Evolutionary conservation across 2,329 filamentous ascomycete species (phyloP).

Genomic region (Alternaria sp.): DNA sequence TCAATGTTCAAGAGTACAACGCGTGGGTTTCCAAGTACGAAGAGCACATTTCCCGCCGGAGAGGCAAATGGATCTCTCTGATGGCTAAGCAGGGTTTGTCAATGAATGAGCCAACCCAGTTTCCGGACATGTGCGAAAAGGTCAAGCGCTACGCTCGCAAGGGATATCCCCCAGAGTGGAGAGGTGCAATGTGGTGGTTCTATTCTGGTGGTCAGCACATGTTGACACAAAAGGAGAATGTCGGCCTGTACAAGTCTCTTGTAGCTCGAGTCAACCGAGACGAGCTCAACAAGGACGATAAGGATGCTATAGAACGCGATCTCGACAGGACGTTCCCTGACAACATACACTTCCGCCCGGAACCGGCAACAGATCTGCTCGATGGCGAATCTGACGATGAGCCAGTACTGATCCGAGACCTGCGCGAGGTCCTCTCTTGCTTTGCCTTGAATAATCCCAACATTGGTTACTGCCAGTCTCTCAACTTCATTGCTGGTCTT

Average conservation of each 20-base stretch:
- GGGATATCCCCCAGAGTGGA: constrained; percentile 91
- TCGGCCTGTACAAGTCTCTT: constrained; percentile 76
- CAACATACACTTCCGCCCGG: constrained; percentile 86
- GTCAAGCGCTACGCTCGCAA: constrained; percentile 91
- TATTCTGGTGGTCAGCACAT: constrained; percentile 88
- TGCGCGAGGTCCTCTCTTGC: constrained; percentile 85
- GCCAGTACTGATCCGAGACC: constrained; percentile 78
- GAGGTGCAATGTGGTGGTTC: constrained; percentile 96
- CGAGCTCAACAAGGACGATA: constrained; percentile 72
- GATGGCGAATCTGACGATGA: constrained; percentile 60
- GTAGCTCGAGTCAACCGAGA: constrained; percentile 71
- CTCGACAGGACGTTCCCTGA: constrained; percentile 94
- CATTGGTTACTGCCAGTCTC: constrained; percentile 93
- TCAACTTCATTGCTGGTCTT: constrained; percentile 93
- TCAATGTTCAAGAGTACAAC: constrained; percentile 80
- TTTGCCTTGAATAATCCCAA: constrained; percentile 90
- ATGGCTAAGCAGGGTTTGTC: constrained; percentile 79
- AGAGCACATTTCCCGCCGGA: constrained; percentile 75
- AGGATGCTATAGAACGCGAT: constrained; percentile 92
- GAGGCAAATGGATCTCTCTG: constrained; percentile 81
- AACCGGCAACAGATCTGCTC: constrained; percentile 45
- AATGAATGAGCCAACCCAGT: constrained; percentile 75
- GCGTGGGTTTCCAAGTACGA: constrained; percentile 79
- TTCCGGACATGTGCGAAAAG: constrained; percentile 81
- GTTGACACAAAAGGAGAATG: constrained; percentile 71